Percentiles rank a stretch among this genome's conserved stretches.
These are phyloP conservation scores for Pseudonectria buxi DNA, from an alignment of 2,329 filamentous ascomycete species.

Conservation along the genomic window DNA sequence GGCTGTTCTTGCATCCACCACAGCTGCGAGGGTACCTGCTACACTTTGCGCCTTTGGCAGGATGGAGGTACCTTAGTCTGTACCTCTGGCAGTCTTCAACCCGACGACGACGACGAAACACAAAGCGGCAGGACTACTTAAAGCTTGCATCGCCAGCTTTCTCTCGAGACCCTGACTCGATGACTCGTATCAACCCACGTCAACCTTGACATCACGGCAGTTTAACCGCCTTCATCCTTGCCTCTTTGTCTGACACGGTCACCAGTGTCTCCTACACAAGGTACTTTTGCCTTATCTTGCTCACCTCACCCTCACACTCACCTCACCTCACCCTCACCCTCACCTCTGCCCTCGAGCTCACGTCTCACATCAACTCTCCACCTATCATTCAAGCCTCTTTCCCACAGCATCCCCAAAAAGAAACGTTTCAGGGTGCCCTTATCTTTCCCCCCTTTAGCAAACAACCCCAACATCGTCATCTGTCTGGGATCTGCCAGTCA, in stretches of 20 bases:
- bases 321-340: no score
- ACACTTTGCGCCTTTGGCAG: no score
- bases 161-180: conserved; percentile 7
- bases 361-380: neutral
- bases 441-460: conserved; percentile 14
- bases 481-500: conserved; percentile 15
- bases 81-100: conserved; percentile 15
- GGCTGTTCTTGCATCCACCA: no score
- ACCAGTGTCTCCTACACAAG: no score
- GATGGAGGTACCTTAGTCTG: neutral
- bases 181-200: conserved; percentile 6
- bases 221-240: no score
- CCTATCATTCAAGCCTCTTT: neutral
- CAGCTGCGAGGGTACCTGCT: no score
- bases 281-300: no score
- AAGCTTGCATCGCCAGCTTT: conserved; percentile 23
- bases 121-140: conserved; percentile 17
- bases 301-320: no score
- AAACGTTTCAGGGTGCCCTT: conserved; percentile 15
- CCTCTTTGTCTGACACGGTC: no score
- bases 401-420: neutral
- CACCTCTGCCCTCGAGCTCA: no score
- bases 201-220: no score
- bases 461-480: neutral
- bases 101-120: conserved; percentile 14